Conservation (phyloP, 345 rosid species). For the Eucalyptus erythrocorys region DNA sequence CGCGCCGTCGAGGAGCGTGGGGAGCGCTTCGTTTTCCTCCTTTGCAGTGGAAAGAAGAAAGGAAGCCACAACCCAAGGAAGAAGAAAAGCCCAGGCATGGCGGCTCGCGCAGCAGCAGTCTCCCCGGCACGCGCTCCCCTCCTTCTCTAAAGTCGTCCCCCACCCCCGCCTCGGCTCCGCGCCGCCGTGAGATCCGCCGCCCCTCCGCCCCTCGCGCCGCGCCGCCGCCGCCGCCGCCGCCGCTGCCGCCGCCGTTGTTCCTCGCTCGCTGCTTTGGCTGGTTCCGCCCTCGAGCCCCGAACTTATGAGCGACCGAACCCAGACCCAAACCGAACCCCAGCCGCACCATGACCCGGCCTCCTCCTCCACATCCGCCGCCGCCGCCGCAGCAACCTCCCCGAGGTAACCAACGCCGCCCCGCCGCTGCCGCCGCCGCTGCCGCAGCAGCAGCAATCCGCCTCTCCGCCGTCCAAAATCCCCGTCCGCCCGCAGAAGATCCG, state of each 20-base stretch:
- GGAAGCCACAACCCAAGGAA: neutral
- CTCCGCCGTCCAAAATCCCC: constrained; percentile 83
- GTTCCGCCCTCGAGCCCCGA: neutral
- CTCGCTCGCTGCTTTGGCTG: neutral
- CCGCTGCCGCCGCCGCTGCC: constrained; percentile 1
- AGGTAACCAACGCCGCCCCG: neutral
- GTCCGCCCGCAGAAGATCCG: constrained; percentile 81
- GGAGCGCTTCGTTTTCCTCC: neutral
- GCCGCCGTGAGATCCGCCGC: neutral
- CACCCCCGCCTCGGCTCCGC: neutral
- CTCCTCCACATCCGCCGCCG: constrained; percentile 8
- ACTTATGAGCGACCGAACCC: constrained; percentile 66
- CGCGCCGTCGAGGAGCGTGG: neutral
- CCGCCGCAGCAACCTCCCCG: neutral
- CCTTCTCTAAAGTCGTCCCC: neutral
- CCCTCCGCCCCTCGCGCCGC: neutral
- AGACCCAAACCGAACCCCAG: constrained; percentile 16
- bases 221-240: neutral
- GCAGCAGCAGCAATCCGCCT: neutral
- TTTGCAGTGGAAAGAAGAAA: neutral
- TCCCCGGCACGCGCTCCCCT: neutral
- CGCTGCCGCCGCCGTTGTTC: neutral
- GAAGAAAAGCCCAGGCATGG: neutral
- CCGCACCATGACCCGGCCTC: constrained; percentile 11
- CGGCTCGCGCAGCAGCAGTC: neutral